Percentiles rank a stretch among this genome's conserved stretches.
phyloP scores from a whole-genome alignment of 1,284 basidiomycete genomes.

The Dichomitus squalens region DNA sequence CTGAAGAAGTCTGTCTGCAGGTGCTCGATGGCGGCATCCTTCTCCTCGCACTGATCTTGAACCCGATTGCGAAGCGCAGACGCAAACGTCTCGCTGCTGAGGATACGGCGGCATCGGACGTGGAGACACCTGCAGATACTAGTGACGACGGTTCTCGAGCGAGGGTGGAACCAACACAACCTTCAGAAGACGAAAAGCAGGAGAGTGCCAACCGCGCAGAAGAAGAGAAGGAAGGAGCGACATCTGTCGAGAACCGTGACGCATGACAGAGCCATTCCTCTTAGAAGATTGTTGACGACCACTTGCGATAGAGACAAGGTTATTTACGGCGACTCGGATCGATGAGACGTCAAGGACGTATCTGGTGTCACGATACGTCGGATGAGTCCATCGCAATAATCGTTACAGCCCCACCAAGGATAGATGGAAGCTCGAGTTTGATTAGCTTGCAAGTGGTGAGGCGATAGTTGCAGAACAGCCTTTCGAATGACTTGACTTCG shows the following conservation, averaged over 20 bases:
- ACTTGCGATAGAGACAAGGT: not conserved
- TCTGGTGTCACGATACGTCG: too few species aligned
- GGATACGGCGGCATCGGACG: not conserved
- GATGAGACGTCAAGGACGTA: too few species aligned
- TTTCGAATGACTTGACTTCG: too few species aligned
- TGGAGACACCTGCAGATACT: not conserved
- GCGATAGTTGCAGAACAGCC: too few species aligned
- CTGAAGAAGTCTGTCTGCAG: conserved; percentile 28
- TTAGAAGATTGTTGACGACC: not conserved
- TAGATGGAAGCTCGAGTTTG: too few species aligned
- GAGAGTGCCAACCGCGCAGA: not conserved
- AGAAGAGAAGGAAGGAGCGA: not conserved
- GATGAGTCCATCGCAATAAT: too few species aligned
- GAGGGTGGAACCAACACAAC: not conserved
- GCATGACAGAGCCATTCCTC: not conserved
- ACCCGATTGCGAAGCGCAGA: conserved; percentile 43
- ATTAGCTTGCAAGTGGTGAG: too few species aligned
- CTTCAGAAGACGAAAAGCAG: not conserved
- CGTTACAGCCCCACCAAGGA: too few species aligned
- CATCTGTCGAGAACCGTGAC: not conserved
- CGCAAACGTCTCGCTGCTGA: conserved; percentile 12
- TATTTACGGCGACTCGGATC: too few species aligned
- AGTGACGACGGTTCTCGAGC: not conserved
- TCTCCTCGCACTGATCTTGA: conserved; percentile 61
- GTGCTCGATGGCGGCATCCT: conserved; percentile 64